Evolutionary conservation across 2,329 filamentous ascomycete species (phyloP).

Genomic region (Aspergillus sp.): DNA sequence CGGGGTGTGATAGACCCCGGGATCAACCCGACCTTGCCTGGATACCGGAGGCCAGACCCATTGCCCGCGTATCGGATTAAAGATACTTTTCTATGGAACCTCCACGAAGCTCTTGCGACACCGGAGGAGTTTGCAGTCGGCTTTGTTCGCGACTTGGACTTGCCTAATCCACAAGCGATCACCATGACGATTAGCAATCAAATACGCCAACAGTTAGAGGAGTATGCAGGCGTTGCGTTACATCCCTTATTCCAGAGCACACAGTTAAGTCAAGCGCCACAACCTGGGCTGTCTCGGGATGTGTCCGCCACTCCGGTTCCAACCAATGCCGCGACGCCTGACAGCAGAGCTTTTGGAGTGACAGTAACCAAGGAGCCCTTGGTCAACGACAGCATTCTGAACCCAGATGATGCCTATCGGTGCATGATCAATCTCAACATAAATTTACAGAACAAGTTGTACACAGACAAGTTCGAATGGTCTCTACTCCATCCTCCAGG

Average conservation of each 20-base stretch:
- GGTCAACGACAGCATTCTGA: conserved; percentile 67
- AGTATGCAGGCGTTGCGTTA: conserved; percentile 89
- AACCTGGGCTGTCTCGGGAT: conserved; percentile 45
- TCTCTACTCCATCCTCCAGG: conserved; percentile 87
- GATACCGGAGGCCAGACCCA: conserved; percentile 73
- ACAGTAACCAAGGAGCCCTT: conserved; percentile 30
- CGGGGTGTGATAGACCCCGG: conserved; percentile 36
- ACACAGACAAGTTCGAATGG: conserved; percentile 98
- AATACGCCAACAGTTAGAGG: conserved; percentile 90
- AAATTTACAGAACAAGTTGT: conserved; percentile 84
- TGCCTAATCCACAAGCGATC: conserved; percentile 67
- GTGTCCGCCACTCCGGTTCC: conserved; percentile 51
- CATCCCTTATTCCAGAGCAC: conserved; percentile 78
- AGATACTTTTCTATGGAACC: conserved; percentile 96
- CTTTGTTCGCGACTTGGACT: conserved; percentile 87
- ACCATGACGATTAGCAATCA: conserved; percentile 84
- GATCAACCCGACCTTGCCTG: conserved; percentile 63
- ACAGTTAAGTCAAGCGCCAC: conserved; percentile 20
- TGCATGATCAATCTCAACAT: conserved; percentile 89
- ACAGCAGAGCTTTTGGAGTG: conserved; percentile 33
- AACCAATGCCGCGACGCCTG: conserved; percentile 53
- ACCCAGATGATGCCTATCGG: conserved; percentile 90
- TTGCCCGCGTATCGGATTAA: conserved; percentile 84
- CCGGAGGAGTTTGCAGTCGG: conserved; percentile 92
- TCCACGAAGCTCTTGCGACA: conserved; percentile 89